Evolutionary conservation across 1,284 basidiomycete species (phyloP).

Genomic region (Rugosomyces carneus): DNA sequence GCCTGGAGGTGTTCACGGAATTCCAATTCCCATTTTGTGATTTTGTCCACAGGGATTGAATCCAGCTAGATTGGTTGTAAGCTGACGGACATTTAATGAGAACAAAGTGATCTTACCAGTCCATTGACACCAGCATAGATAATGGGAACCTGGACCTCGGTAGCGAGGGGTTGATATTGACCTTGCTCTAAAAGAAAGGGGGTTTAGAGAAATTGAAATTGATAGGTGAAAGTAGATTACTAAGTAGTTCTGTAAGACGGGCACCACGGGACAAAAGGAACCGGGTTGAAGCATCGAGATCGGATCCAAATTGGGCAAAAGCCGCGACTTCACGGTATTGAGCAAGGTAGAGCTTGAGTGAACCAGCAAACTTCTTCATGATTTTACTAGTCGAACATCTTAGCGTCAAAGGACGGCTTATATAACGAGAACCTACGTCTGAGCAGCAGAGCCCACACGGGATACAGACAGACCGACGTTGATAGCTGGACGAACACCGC

Average conservation of each 20-base stretch:
- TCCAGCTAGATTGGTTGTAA: slow-evolving; percentile 54
- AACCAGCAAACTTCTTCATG: slow-evolving; percentile 99
- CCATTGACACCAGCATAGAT: slow-evolving; percentile 99
- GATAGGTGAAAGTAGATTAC: slow-evolving; percentile 41
- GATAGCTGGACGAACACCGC: slow-evolving; percentile 98
- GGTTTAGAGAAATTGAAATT: background rate
- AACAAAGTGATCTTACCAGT: slow-evolving; percentile 52
- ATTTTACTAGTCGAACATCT: slow-evolving; percentile 60
- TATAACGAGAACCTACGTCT: slow-evolving; percentile 62
- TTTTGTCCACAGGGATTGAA: slow-evolving; percentile 89
- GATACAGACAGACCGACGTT: slow-evolving; percentile 99
- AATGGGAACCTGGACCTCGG: slow-evolving; percentile 96
- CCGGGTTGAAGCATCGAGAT: slow-evolving; percentile 97
- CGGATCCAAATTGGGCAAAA: slow-evolving; percentile 99
- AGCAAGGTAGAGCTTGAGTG: slow-evolving; percentile 98
- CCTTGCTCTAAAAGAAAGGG: slow-evolving; percentile 70
- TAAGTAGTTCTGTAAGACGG: slow-evolving; percentile 96
- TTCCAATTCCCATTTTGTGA: slow-evolving; percentile 89
- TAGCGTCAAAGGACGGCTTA: background rate
- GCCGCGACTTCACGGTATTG: slow-evolving; percentile 99
- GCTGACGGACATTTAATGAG: slow-evolving; percentile 3
- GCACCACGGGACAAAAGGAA: slow-evolving; percentile 97
- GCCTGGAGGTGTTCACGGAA: slow-evolving; percentile 81
- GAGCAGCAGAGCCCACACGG: slow-evolving; percentile 98
- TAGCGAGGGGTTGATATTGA: slow-evolving; percentile 90